Base-by-base conservation (phyloP, 148 eudicot genomes). In the Camellia sinensis region DNA sequence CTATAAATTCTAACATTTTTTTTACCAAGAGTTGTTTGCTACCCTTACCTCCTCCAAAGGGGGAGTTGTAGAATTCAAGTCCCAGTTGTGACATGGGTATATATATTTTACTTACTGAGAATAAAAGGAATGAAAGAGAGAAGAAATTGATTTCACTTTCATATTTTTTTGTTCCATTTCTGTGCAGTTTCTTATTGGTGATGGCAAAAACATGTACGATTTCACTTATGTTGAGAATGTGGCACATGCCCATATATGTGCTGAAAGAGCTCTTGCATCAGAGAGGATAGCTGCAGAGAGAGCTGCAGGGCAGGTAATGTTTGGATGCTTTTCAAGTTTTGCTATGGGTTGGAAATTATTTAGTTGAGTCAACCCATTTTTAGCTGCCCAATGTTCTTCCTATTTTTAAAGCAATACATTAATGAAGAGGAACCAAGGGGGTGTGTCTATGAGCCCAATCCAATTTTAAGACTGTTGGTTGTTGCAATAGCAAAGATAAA, bases 231-330 rank as follows among this genome's bases (percentile, higher is more conserved):
- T 96, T 62, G 98, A 92, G 84, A 96, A 96, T 87, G 99, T 96
- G 74, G 99, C 98, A 85, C 99, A 96, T 90, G 97, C 95, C 73
- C 99, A 96, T 85, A 82, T 96, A 83, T 96, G 99, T 88, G 99
- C 99, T 80, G 99, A 96, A 84, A 91, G 97, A 86, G 99, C 98
- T 77, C 83, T 96, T 76, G 98, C 99, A 66, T 92, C 99, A 62
- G 89, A 84, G 67, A 91, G 91, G 74, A 48, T 79, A 52, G 93
- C 86, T 79, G 82, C 99, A 74, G 94, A 90, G 82, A 92, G 87
- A 86, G 97, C 99, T 82, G 85, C 99, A 48, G 99, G 99, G 70
- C 86, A 96, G 99, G 99, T 93, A 88, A 41, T 83, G n/a, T 62
- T 73, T 74, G 57, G 60, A 45, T 69, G 67, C 54, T 72, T 7